Evolutionary conservation across 176 grass and related monocot genomes (phyloP).

Genomic region (Aechmea fasciata): DNA sequence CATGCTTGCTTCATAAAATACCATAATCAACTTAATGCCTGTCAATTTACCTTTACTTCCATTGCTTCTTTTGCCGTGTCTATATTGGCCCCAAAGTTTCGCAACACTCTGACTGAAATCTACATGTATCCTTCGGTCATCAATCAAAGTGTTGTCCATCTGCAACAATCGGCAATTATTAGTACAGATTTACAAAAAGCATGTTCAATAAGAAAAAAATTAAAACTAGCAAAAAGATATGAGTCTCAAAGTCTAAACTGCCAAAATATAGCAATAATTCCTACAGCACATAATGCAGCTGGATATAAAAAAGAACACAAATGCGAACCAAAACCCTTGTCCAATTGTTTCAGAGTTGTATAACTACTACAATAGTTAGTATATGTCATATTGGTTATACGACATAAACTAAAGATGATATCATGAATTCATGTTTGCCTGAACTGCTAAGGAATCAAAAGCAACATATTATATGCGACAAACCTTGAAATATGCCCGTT

Average conservation of each 20-base stretch:
- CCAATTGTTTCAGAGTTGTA: not conserved
- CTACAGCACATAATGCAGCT: not conserved
- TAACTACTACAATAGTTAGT: not conserved
- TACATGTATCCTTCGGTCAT: conserved; percentile 94
- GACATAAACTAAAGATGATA: no score
- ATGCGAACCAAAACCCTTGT: not conserved
- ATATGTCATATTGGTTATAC: not conserved
- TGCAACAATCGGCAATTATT: conserved; percentile 20
- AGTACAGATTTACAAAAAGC: not conserved
- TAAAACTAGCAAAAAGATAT: not conserved
- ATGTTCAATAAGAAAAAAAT: not conserved
- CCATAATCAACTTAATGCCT: no score
- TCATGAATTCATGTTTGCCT: no score
- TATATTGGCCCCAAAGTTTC: conserved; percentile 86
- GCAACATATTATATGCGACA: conserved; percentile 24
- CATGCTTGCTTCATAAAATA: no score
- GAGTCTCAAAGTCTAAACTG: not conserved
- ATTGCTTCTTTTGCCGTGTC: conserved; percentile 73
- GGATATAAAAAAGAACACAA: not conserved
- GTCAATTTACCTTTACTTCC: conserved; percentile 49
- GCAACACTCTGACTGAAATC: conserved; percentile 99
- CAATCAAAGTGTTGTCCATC: conserved; percentile 98
- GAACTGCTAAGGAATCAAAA: not conserved
- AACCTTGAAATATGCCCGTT: conserved; percentile 88
- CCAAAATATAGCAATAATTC: not conserved